A percentile compares a stretch with the other conserved stretches of the same genome.
Conservation (phyloP, 805 yeast species). For the Kazachstania psychrophila region DNA sequence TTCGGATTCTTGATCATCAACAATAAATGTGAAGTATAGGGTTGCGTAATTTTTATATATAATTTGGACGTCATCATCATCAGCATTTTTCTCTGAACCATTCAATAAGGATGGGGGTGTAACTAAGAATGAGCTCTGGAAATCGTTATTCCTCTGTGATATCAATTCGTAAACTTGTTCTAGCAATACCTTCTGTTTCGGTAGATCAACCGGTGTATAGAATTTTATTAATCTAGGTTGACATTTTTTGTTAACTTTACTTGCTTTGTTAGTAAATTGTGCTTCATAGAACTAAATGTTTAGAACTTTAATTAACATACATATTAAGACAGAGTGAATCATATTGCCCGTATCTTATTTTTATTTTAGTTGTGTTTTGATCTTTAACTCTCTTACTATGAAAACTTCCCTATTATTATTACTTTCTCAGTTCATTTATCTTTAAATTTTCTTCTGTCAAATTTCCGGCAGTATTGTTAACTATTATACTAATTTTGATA, state of each 20-base stretch:
- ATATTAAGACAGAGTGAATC: slow-evolving; percentile 1
- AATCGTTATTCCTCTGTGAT: slow-evolving; percentile 50
- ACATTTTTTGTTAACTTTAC: slow-evolving; percentile 74
- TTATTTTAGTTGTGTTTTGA: too few relatives aligned
- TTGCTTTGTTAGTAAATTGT: too few relatives aligned
- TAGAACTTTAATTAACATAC: slow-evolving; percentile 1
- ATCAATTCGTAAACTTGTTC: slow-evolving; percentile 77
- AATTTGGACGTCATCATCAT: slow-evolving; percentile 71
- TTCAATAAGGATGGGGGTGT: slow-evolving; percentile 67
- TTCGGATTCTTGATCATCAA: slow-evolving; percentile 92
- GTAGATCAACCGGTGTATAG: slow-evolving; percentile 82
- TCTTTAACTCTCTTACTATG: too few relatives aligned
- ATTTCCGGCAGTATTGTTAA: too few relatives aligned
- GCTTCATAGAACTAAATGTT: too few relatives aligned
- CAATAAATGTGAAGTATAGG: slow-evolving; percentile 88
- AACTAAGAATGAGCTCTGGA: slow-evolving; percentile 81
- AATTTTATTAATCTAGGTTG: slow-evolving; percentile 83
- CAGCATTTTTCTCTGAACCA: slow-evolving; percentile 8
- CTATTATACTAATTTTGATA: too few relatives aligned
- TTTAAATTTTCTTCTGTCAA: too few relatives aligned
- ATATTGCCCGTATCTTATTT: too few relatives aligned
- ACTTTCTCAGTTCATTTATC: too few relatives aligned
- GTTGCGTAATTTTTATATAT: slow-evolving; percentile 94
- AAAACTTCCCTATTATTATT: too few relatives aligned
- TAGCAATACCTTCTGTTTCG: slow-evolving; percentile 69